Evolutionary conservation across 805 yeast genomes (phyloP).

Genomic region (Lachancea sp.): DNA sequence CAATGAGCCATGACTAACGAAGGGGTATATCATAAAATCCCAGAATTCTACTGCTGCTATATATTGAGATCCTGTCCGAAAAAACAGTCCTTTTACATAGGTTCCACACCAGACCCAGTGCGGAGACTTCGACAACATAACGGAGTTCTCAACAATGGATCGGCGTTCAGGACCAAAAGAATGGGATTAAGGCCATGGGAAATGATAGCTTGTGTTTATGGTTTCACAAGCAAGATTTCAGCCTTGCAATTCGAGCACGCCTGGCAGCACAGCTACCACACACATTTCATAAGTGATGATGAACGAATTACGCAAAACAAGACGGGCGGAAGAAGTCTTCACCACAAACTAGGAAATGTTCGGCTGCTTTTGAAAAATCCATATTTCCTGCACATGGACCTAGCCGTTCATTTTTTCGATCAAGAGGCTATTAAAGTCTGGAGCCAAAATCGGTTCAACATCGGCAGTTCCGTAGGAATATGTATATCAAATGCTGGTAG

Average conservation of each 20-base stretch:
- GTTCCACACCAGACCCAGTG: conserved; percentile 74
- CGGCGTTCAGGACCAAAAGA: conserved; percentile 62
- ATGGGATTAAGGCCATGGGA: conserved; percentile 67
- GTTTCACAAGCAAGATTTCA: conserved; percentile 61
- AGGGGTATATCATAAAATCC: conserved; percentile 10
- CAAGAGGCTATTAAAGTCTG: conserved; percentile 20
- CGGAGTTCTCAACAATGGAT: conserved; percentile 56
- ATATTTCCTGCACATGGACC: conserved; percentile 41
- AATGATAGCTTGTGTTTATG: conserved; percentile 55
- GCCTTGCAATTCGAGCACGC: conserved; percentile 84
- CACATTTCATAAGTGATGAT: conserved; percentile 48
- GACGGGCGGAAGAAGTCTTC: conserved; percentile 37
- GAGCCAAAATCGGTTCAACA: conserved; percentile 22
- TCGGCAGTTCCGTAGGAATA: conserved; percentile 1
- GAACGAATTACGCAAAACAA: conserved; percentile 36
- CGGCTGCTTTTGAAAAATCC: conserved; percentile 38
- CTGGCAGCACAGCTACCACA: conserved; percentile 65
- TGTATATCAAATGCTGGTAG: not conserved
- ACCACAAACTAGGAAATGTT: conserved; percentile 43
- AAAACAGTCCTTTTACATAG: conserved; percentile 60
- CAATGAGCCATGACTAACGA: not conserved
- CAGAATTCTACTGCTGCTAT: conserved; percentile 61
- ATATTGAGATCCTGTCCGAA: conserved; percentile 54
- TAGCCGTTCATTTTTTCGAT: conserved; percentile 43
- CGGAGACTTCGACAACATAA: conserved; percentile 72